Evolutionary conservation across 345 rosid genomes (phyloP), one percentile per base, ranked within the genome.

Genomic region (Schrenkiella parvula): DNA sequence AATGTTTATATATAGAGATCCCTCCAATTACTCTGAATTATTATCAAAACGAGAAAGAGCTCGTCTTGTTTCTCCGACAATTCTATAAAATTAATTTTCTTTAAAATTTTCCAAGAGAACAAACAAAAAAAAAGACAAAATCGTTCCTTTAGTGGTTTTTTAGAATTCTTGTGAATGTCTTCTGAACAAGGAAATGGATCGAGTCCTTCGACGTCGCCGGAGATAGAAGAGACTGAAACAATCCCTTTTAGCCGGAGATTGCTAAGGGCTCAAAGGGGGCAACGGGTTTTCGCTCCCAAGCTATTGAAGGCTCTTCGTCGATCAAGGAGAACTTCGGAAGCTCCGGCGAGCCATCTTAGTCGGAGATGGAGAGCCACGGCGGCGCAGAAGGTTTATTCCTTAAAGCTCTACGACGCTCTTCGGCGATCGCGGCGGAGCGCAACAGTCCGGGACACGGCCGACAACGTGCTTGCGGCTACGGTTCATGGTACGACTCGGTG

Each of bases 401-500:
- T 88, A 1, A 90, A 84, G 56, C 93, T 95, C 58, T 76, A 86
- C 67, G 87, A 81, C 25, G 98, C 97, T 46, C 76, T 95, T 22
- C 78, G 77, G 26, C 88, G 86, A 25, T 82, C 87, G 55, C 68
- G 71, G 22, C 57, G 69, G 84, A 85, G 42, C 66, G 82, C 71
- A 44, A 50, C 84, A 82, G 93, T 95, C 12, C 79, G 98, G 1
- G 92, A 88, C 66, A 93, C 92, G 6, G 99, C 99, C 3, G 95
- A 95, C 65, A 79, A 77, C 61, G 92, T 85, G 12, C 78, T 95
- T 2, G 99, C 99, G 0, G 81, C 80, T 5, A 87, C 99, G 1
- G 99, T 96, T 38, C 91, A 86, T 70, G 97, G 99, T 39, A 75
- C 81, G 60, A 84, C 89, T 38, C 74, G 95, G 69, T 95, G 99